Percentiles rank a stretch among this genome's conserved stretches.
These are phyloP conservation scores for Suillus occidentalis DNA, from an alignment of 768 basidiomycete species.

Conservation along the genomic window DNA sequence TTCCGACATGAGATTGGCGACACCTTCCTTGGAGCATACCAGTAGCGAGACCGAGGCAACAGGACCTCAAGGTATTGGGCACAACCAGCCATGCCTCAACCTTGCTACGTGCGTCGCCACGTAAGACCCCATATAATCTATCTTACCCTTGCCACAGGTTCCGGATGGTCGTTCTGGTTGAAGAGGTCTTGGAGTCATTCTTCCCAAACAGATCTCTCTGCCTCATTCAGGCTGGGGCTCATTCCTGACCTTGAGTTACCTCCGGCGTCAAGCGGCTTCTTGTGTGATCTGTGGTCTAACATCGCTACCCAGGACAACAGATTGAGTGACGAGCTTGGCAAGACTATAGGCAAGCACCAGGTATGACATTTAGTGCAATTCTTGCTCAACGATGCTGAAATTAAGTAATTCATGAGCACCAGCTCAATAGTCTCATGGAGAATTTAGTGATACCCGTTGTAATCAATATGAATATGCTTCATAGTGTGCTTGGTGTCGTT, in stretches of 20 bases:
- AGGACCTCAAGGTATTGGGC: conserved; percentile 50
- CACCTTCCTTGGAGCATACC: conserved; percentile 78
- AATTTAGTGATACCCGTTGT: no score
- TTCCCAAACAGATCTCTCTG: conserved; percentile 90
- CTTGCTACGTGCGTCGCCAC: conserved; percentile 66
- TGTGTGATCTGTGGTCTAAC: conserved; percentile 85
- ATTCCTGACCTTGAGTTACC: conserved; percentile 69
- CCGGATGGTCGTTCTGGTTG: conserved; percentile 98
- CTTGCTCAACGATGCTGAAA: neutral
- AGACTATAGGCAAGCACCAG: conserved; percentile 92
- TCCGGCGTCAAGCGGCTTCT: conserved; percentile 55
- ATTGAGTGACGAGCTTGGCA: conserved; percentile 91
- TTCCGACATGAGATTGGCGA: conserved; percentile 97
- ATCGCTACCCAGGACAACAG: conserved; percentile 90
- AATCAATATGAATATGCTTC: no score
- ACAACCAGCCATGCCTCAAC: conserved; percentile 91
- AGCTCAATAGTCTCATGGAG: no score
- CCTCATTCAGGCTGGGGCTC: conserved; percentile 79
- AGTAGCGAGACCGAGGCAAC: conserved; percentile 37
- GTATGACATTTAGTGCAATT: conserved; percentile 33
- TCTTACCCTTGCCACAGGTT: conserved; percentile 53
- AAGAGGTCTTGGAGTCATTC: conserved; percentile 95
- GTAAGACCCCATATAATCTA: neutral
- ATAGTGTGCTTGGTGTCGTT: no score
- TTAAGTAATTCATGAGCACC: no score